Conservation (phyloP, 768 basidiomycete species). For the Sporobolomyces pararoseus region DNA sequence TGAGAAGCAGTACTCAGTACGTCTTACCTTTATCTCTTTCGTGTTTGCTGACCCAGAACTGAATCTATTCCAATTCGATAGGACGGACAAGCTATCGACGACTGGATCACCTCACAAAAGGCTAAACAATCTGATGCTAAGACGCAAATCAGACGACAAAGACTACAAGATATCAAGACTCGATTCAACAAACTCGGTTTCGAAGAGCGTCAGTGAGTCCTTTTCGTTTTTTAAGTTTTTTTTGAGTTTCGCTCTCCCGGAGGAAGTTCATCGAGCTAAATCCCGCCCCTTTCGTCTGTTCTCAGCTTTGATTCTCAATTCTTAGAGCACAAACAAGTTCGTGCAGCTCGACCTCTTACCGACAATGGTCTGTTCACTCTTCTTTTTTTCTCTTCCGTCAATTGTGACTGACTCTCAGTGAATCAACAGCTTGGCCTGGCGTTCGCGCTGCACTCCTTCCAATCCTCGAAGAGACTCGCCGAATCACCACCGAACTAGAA, state of each 20-base stretch:
- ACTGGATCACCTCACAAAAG: not conserved
- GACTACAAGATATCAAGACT: not conserved
- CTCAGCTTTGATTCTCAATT: not conserved
- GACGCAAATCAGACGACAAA: not conserved
- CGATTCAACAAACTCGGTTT: not conserved
- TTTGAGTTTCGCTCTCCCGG: too few relatives aligned
- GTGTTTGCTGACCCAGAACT: too few relatives aligned
- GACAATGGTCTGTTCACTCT: not conserved
- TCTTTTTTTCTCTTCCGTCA: not conserved
- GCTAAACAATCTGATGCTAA: not conserved
- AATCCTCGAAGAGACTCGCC: not conserved
- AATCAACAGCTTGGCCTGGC: not conserved
- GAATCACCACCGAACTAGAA: not conserved
- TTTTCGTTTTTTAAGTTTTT: too few relatives aligned
- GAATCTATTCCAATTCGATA: too few relatives aligned
- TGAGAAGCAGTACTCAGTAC: not conserved
- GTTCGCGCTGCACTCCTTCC: not conserved
- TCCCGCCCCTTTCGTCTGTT: too few relatives aligned
- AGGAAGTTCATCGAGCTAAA: too few relatives aligned
- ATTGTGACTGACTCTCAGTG: not conserved
- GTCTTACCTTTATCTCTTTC: not conserved
- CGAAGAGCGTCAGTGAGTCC: conserved; percentile 6
- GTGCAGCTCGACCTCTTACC: conserved; percentile 9
- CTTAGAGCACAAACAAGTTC: not conserved
- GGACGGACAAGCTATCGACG: not conserved